Base-by-base conservation (phyloP, 768 basidiomycete genomes). In the Collybia mongolica region DNA sequence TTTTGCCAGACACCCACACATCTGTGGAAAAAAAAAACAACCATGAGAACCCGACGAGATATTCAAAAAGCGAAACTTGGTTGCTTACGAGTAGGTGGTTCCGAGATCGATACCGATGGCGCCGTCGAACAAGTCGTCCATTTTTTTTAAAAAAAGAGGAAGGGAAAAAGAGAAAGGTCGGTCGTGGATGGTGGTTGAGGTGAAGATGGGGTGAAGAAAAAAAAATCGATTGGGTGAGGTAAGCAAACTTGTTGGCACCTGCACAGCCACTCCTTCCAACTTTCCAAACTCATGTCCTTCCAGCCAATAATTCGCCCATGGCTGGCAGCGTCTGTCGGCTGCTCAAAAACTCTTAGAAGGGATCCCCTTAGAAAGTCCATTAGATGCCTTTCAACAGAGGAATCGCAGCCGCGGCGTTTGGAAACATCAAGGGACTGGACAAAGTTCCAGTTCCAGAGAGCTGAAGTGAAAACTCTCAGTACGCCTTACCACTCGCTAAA, bases 1-100 rank as follows among this genome's bases (percentile, higher is more conserved):
- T 97, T 94, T 82, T 96, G 93, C 95, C 95, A 98, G 65, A 98
- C 94, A 78, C 93, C 96, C 62, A 98, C 96, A 71, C 95, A 98
- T 42, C 93, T 96, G 60, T 32, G 63, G 46, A 60, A 56, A 48
- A 60, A 62, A 63, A 53, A 28, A 22, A 40, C 57, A 55, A 63
- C 43, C 41, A 49, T 14, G 28, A 19, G 15, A 32, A 3, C 32
- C 38, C 17, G 43, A 26, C 32, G 49, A 44, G 36, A 44, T 36
- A 26, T 32, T 32, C 4, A 39, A 37, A 9, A 42, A 29, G 36
- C 23, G 7, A 15, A 26, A 64, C 54, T 53, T 24, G 20, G 58
- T 38, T 14, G 70, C 86, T 60, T 67, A 92, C 89, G 91, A 92
- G 84, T 98, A 98, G 60, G 95, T 98, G 56, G 95, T 97, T 62